Evolutionary conservation across 805 yeast genomes (phyloP).

Genomic region (Candida ascalaphidarum): DNA sequence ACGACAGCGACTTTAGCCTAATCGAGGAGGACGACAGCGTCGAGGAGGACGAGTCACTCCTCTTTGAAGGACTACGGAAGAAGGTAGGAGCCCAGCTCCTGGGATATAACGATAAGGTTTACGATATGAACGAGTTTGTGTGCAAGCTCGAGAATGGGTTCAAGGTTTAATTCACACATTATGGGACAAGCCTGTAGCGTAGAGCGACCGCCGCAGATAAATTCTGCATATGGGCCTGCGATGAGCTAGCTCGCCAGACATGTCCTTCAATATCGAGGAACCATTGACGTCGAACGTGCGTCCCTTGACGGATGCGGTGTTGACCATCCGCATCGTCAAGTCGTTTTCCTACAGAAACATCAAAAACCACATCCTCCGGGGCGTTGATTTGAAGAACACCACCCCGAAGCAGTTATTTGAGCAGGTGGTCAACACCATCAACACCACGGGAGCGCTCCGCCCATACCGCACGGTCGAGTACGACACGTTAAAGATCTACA

Average conservation of each 20-base stretch:
- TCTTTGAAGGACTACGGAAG: slow-evolving; percentile 16
- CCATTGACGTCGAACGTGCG: slow-evolving; percentile 75
- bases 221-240: neutral
- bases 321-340: slow-evolving; percentile 82
- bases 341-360: slow-evolving; percentile 90
- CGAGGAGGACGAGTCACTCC: slow-evolving; percentile 11
- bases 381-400: slow-evolving; percentile 61
- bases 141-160: slow-evolving; percentile 16
- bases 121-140: slow-evolving; percentile 16
- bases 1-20: slow-evolving; percentile 9
- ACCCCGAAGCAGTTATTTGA: slow-evolving; percentile 60
- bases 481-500: slow-evolving; percentile 77
- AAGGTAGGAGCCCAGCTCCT: slow-evolving; percentile 13
- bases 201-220: neutral
- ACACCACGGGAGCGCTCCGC: slow-evolving; percentile 59
- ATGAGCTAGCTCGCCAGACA: slow-evolving; percentile 6
- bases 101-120: slow-evolving; percentile 15
- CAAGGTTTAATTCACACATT: slow-evolving; percentile 6
- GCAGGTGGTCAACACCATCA: slow-evolving; percentile 34
- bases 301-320: slow-evolving; percentile 63
- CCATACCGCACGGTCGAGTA: slow-evolving; percentile 74
- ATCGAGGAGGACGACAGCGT: slow-evolving; percentile 9
- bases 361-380: slow-evolving; percentile 59
- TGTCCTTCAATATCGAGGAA: slow-evolving; percentile 19
- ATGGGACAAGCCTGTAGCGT: slow-evolving; percentile 6